Base-by-base conservation (phyloP, 345 rosid species). In the Rhodomyrtus tomentosa region DNA sequence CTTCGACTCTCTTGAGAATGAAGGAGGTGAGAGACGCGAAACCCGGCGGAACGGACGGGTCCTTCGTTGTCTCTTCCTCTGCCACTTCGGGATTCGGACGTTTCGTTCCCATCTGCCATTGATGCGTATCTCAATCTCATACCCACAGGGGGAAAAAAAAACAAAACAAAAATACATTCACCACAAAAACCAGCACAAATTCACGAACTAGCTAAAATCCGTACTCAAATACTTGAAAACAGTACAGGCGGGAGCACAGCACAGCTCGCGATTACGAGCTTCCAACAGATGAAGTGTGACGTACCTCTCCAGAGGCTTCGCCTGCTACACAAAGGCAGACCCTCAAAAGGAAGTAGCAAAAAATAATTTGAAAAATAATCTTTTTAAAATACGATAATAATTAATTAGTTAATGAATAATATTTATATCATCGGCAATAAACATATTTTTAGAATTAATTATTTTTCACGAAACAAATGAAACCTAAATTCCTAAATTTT, bases 1-100 rank as follows among this genome's bases (percentile, higher is more conserved):
- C 62, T 83, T 90, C 87, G 29, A 62, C 81, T 82, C 87, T 91
- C 87, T 82, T 87, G 90, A 92, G 80, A 55, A 51, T 49, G 84
- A 92, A 91, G 48, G 94, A 90, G 9, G 91, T 87, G 59, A 53
- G 88, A 21, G 91, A 90, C 36, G 82, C 85, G 85, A 92, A 90
- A 84, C 93, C 92, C 51, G 91, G 92, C 16, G 91, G 80, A 15
- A 45, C 80, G 38, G 80, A 73, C 38, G 29, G 80, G 45, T 73
- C 22, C 7, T 73, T 36, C 24, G 45, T 32, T 6, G 18, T 15
- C 53, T 5, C 53, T 14, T 14, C 20, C 53, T 51, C 53, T 15
- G 53, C 53, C 53, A 16, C 53, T 45, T 73, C 80, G 13, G 45
- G 38, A 22, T 24, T 29, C 80, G 27, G 22, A 7, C 80, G 80